Conservation (phyloP, 345 rosid genomes). For the Gossypium sturtianum region DNA sequence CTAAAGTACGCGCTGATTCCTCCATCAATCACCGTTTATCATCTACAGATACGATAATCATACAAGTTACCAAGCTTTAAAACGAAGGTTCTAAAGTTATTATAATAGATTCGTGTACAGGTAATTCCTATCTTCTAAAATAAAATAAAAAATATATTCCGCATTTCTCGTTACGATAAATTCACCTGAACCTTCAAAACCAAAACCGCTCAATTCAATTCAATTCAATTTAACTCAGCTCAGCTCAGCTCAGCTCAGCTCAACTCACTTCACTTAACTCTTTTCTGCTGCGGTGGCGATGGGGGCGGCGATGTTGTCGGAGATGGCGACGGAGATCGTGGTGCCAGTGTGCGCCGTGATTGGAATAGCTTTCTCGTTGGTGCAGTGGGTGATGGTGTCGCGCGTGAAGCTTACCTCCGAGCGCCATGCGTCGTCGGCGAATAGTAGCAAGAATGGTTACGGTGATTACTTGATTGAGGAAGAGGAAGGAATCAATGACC, state of each 20-base stretch:
- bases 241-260: too few species aligned
- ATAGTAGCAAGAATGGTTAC: conserved; percentile 42
- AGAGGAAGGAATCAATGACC: conserved; percentile 68
- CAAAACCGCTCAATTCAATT: neutral
- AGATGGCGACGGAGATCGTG: conserved; percentile 57
- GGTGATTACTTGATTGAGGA: conserved; percentile 63
- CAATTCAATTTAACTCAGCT: neutral
- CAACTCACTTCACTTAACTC: neutral
- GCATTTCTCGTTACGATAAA: too few species aligned
- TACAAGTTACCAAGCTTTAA: fast-evolving
- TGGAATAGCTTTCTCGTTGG: conserved; percentile 63
- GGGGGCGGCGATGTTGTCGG: conserved; percentile 41
- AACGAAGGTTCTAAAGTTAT: neutral
- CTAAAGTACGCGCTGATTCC: too few species aligned
- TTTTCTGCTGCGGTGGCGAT: conserved; percentile 5
- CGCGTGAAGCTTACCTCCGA: conserved; percentile 44
- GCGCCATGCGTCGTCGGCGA: conserved; percentile 6
- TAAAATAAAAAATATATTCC: neutral
- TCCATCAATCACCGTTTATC: neutral
- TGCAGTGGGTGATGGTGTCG: conserved; percentile 65
- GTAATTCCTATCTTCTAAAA: neutral
- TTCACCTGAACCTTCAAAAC: neutral
- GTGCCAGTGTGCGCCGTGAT: conserved; percentile 59
- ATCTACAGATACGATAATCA: neutral
- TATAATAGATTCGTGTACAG: neutral